Percentiles rank a stretch among this genome's conserved stretches.
These are phyloP conservation scores for Hypoxylon subgilvum DNA, from an alignment of 495 filamentous ascomycete genomes.

Conservation along the genomic window DNA sequence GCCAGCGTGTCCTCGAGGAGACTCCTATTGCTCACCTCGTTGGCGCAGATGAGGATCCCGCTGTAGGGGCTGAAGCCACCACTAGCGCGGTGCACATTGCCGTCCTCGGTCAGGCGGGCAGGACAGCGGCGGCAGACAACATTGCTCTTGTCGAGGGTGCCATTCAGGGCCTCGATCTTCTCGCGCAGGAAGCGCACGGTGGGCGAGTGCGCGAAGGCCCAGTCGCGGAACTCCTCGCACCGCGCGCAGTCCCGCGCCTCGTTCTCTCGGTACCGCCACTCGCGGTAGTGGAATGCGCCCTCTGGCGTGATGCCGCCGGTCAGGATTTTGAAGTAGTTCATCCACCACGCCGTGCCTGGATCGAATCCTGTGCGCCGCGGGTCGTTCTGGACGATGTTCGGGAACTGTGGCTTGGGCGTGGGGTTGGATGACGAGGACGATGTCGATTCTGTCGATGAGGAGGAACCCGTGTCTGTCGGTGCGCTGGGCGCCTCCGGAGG, in stretches of 20 bases:
- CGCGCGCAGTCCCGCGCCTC: constrained; percentile 74
- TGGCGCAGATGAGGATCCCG: constrained; percentile 90
- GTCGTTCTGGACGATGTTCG: constrained; percentile 52
- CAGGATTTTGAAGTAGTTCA: constrained; percentile 78
- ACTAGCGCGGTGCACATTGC: constrained; percentile 51
- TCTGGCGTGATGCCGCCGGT: constrained; percentile 71
- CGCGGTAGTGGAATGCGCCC: constrained; percentile 72
- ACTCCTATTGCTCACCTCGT: constrained; percentile 73
- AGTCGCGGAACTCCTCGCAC: constrained; percentile 80
- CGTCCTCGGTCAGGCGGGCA: constrained; percentile 51
- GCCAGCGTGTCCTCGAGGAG: constrained; percentile 92
- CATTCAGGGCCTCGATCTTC: constrained; percentile 77
- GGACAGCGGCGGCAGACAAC: constrained; percentile 82
- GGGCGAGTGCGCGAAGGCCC: constrained; percentile 79
- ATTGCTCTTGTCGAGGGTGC: constrained; percentile 71
- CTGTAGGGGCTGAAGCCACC: constrained; percentile 85
- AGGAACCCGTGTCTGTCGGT: constrained; percentile 3
- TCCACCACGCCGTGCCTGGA: constrained; percentile 67
- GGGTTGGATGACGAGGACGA: not conserved
- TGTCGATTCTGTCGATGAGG: not conserved
- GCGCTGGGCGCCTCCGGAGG: constrained; percentile 5
- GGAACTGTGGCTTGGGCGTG: constrained; percentile 23
- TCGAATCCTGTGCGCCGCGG: constrained; percentile 66
- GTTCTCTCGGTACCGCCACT: constrained; percentile 67
- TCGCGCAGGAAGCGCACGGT: constrained; percentile 82